Base-by-base conservation (phyloP, 2,329 filamentous ascomycete species). In the Raffaelea arxii region DNA sequence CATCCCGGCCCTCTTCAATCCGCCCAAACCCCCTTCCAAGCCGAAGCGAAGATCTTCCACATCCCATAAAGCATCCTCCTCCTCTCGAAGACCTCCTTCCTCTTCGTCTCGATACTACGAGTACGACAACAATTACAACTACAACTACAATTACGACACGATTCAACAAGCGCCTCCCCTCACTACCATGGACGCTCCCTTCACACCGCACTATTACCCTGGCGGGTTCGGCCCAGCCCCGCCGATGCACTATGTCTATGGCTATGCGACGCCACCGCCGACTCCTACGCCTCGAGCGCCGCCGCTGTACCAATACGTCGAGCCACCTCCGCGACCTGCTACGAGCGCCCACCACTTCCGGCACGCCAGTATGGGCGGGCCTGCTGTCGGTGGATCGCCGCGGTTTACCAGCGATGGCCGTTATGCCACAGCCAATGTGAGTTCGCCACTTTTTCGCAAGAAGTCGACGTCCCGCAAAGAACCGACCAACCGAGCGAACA, bases 361-460 rank as follows among this genome's bases (percentile, higher is more conserved):
- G 53, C 60, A 65, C 55, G 6, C 32, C 32, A 36, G 32, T 18
- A 32, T 32, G 27, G 9, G 16, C 16, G n/a, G n/a, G n/a, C 27
- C 27, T 16, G 27, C 9, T 32, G 27, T 10, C 10, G 10, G 27
- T 32, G 27, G 27, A 9, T 32, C 27, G 27, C 76, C 76, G 52
- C 72, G 76, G 56, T 80, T 76, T 68, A 78, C 73, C 62, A 79
- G 75, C 70, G 71, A 69, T 60, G 76, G 76, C 62, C 68, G 76
- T 60, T 80, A 80, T 69, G 75, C 74, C 66, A 78, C 76, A 66
- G 75, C 74, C 67, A 76, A 79, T 78, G 76, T 80, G 76, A 80
- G 76, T 80, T 64, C 62, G 60, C 35, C 41, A 27, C 32, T 12
- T n/a, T 60, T 65, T 66, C 62, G 65, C 63, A 36, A 36, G 7